These are phyloP conservation scores for Alternaria angustiovoidea DNA, from an alignment of 2,329 filamentous ascomycete genomes.

Conservation along the genomic window DNA sequence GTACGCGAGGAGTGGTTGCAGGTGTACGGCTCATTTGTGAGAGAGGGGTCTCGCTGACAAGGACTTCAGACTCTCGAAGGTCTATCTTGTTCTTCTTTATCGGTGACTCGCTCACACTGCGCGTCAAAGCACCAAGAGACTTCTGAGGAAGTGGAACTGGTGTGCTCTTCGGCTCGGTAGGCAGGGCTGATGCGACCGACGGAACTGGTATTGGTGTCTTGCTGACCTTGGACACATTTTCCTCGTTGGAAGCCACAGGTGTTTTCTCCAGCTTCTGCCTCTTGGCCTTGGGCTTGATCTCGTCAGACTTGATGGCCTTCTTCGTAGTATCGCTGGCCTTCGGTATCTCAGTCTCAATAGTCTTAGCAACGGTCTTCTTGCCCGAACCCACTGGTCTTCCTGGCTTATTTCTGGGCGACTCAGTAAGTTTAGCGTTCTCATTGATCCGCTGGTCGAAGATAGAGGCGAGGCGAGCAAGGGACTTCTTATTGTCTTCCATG, in stretches of 20 bases:
- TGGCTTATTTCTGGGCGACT: constrained; percentile 7
- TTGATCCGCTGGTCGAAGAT: constrained; percentile 10
- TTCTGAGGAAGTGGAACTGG: constrained; percentile 8
- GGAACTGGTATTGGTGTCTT: neutral
- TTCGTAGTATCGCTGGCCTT: neutral
- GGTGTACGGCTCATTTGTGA: constrained; percentile 13
- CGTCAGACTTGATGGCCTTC: neutral
- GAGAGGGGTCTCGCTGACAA: constrained; percentile 25
- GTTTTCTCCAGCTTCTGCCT: constrained; percentile 1
- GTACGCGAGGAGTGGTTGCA: constrained; percentile 4
- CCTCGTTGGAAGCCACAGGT: neutral
- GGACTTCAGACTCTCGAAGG: constrained; percentile 9
- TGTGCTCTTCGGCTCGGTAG: constrained; percentile 9
- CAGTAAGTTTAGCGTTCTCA: neutral
- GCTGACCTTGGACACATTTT: neutral
- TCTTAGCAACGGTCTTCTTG: constrained; percentile 5
- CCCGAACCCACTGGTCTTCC: neutral
- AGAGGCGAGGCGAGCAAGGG: constrained; percentile 15
- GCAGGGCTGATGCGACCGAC: neutral
- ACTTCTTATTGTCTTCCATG: constrained; percentile 12
- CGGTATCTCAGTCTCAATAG: neutral
- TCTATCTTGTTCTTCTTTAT: neutral
- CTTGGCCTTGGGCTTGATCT: constrained; percentile 6
- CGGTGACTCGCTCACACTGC: neutral
- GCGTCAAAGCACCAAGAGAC: neutral